A percentile compares a stretch with the other conserved stretches of the same genome.
Evolutionary conservation across 2,329 filamentous ascomycete species (phyloP).

Genomic region (Phialophora macrospora): DNA sequence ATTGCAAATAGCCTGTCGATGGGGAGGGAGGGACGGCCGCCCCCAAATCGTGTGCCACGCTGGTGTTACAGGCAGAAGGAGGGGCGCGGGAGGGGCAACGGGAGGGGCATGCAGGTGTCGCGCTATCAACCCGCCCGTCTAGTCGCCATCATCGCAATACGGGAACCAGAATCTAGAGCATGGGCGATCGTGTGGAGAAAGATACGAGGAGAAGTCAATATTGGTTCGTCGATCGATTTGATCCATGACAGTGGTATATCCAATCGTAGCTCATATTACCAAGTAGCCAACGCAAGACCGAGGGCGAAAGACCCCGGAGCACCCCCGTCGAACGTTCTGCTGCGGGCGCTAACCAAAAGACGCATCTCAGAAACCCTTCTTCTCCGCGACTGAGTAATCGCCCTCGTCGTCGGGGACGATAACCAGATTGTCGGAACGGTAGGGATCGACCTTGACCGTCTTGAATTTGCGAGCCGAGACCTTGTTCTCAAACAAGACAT

Average conservation of each 20-base stretch:
- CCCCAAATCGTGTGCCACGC: no score
- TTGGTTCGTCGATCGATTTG: not conserved
- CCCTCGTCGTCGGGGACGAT: slow-evolving; percentile 36
- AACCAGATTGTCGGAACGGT: slow-evolving; percentile 39
- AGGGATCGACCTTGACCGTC: slow-evolving; percentile 44
- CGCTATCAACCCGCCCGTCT: no score
- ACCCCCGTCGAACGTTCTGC: not conserved
- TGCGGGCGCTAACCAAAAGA: not conserved
- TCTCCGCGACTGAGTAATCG: slow-evolving; percentile 32
- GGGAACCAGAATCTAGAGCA: no score
- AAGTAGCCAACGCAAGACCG: not conserved
- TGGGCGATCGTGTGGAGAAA: no score
- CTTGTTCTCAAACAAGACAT: slow-evolving; percentile 50
- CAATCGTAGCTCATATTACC: not conserved
- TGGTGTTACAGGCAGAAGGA: no score
- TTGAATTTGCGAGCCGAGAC: slow-evolving; percentile 49
- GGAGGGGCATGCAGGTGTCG: no score
- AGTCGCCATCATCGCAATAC: no score
- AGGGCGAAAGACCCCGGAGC: no score
- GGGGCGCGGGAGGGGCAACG: no score
- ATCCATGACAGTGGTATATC: not conserved
- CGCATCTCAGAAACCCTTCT: slow-evolving; percentile 34
- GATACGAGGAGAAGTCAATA: not conserved
- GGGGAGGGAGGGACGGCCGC: no score
- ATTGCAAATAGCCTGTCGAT: not conserved